These are phyloP conservation scores for Xylogone sp. DNA, from an alignment of 2,329 filamentous ascomycete species.

Conservation along the genomic window DNA sequence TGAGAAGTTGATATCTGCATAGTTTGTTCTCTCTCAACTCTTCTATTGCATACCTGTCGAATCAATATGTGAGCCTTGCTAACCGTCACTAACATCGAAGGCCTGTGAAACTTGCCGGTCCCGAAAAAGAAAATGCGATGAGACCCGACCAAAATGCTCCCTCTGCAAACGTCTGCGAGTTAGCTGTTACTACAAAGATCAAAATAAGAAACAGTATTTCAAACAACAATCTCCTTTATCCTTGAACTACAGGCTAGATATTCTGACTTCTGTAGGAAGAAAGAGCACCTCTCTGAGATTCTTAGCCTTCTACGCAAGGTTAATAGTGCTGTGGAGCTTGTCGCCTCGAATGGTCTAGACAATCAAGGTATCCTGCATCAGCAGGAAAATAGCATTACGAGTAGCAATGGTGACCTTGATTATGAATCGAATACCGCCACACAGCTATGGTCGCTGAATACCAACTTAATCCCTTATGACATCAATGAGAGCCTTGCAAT, in stretches of 20 bases:
- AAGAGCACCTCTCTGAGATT: not conserved
- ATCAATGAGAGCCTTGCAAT: not conserved
- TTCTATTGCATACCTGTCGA: too few relatives aligned
- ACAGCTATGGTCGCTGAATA: not conserved
- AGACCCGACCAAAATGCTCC: conserved; percentile 28
- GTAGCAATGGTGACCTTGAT: not conserved
- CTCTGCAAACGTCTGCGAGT: not conserved
- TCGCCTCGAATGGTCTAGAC: not conserved
- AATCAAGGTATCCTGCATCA: not conserved
- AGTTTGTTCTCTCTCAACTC: too few relatives aligned
- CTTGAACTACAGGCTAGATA: not conserved
- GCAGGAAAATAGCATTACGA: not conserved
- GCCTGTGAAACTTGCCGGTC: conserved; percentile 20
- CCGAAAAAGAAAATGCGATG: conserved; percentile 26
- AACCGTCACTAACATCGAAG: not conserved
- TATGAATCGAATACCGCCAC: not conserved
- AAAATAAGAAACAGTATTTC: not conserved
- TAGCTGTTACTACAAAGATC: not conserved
- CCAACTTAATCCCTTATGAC: not conserved
- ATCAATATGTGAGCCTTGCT: not conserved
- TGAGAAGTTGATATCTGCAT: too few relatives aligned
- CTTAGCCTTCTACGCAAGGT: not conserved
- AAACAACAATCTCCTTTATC: not conserved
- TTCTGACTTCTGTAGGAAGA: not conserved
- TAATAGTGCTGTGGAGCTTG: not conserved